Conservation (phyloP, 2,329 filamentous ascomycete genomes). For the Amesomyces nigricolor region DNA sequence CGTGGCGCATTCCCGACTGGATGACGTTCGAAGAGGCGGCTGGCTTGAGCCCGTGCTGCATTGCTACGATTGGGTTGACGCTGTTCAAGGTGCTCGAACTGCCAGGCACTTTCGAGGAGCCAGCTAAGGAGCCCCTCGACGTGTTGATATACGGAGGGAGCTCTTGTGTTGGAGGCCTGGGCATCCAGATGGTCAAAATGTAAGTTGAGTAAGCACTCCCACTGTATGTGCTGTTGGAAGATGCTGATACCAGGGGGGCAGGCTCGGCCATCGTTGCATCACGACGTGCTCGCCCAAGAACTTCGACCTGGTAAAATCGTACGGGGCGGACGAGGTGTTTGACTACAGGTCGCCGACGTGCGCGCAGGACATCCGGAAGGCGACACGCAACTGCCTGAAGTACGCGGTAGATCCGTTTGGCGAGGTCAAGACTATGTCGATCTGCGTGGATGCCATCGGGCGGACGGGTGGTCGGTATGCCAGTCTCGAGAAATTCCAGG, state of each 20-base stretch:
- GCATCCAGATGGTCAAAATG: conserved; percentile 27
- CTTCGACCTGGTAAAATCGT: conserved; percentile 33
- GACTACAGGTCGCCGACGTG: conserved; percentile 38
- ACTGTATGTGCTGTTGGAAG: too few relatives aligned
- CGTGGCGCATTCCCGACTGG: neutral
- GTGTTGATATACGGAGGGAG: conserved; percentile 26
- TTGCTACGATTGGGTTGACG: conserved; percentile 16
- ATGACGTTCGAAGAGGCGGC: neutral
- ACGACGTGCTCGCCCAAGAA: conserved; percentile 28
- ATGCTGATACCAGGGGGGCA: neutral
- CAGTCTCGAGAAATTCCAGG: conserved; percentile 32
- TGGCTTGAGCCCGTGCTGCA: neutral
- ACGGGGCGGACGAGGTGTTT: conserved; percentile 39
- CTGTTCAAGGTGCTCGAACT: conserved; percentile 21
- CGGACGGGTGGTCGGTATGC: conserved; percentile 36
- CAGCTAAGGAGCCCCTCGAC: neutral
- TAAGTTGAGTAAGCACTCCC: conserved; percentile 14
- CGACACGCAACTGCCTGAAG: conserved; percentile 35
- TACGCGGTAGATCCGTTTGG: conserved; percentile 42
- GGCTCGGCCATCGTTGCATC: conserved; percentile 14
- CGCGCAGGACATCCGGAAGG: conserved; percentile 32
- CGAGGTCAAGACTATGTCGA: conserved; percentile 29
- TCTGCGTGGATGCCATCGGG: conserved; percentile 37
- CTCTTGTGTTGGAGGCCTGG: conserved; percentile 22
- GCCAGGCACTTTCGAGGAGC: conserved; percentile 12